Conservation (phyloP, 202 grass and related monocot genomes). For the Alloteropsis angusta region DNA sequence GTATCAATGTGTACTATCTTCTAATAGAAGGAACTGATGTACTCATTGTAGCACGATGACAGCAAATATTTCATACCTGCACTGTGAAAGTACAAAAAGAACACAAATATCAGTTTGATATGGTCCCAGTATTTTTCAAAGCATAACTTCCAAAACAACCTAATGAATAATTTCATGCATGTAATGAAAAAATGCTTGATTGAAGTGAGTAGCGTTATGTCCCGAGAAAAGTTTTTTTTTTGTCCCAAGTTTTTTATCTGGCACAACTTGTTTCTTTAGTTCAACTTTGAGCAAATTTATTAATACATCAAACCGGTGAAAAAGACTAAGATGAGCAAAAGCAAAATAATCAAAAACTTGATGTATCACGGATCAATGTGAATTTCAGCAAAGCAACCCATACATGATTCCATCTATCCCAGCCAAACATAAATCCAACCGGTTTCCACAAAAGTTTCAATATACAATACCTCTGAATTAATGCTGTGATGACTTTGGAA, state of each 20-base stretch:
- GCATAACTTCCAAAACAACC: no score
- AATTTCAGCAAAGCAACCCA: not conserved
- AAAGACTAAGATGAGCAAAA: not conserved
- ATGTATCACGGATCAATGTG: not conserved
- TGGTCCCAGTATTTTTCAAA: not conserved
- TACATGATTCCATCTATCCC: not conserved
- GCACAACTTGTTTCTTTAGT: not conserved
- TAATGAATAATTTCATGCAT: not conserved
- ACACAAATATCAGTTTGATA: no score
- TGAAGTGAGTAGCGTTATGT: not conserved
- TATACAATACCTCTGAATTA: not conserved
- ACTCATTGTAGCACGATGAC: no score
- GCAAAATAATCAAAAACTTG: not conserved
- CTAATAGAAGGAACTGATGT: no score
- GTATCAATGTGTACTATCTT: no score
- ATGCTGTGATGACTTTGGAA: constrained; percentile 9
- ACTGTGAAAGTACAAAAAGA: no score
- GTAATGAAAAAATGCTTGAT: constrained; percentile 8
- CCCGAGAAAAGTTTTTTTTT: not conserved
- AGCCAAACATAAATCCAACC: not conserved
- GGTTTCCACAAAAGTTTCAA: not conserved
- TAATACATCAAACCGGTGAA: not conserved
- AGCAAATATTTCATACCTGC: no score
- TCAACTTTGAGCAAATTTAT: not conserved
- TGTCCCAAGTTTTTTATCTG: no score